Evolutionary conservation across 768 basidiomycete species (phyloP).

Genomic region (Wakefieldia striispora): DNA sequence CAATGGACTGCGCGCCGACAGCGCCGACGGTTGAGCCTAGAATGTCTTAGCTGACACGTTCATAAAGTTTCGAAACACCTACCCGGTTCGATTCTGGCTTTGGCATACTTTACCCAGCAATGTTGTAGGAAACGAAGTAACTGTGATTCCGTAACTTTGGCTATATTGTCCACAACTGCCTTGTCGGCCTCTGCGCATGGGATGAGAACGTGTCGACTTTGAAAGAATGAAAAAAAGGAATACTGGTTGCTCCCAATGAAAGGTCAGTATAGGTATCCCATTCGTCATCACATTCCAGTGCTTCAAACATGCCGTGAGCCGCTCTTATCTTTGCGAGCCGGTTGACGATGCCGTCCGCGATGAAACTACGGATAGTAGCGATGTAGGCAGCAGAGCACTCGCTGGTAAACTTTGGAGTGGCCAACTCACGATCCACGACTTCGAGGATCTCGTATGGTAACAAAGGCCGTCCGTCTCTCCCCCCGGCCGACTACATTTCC

Average conservation of each 20-base stretch:
- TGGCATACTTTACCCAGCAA: constrained; percentile 90
- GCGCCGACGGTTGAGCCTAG: constrained; percentile 96
- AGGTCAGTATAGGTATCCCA: constrained; percentile 80
- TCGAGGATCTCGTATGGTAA: constrained; percentile 86
- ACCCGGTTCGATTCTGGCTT: constrained; percentile 97
- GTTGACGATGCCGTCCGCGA: constrained; percentile 62
- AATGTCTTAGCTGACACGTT: neutral
- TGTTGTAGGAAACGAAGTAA: constrained; percentile 77
- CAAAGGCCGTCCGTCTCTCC: constrained; percentile 58
- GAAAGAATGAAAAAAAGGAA: constrained; percentile 18
- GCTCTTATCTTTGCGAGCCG: constrained; percentile 66
- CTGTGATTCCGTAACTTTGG: constrained; percentile 85
- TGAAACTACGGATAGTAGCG: constrained; percentile 65
- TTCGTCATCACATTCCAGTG: constrained; percentile 66
- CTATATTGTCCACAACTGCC: constrained; percentile 82
- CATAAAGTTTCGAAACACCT: constrained; percentile 1
- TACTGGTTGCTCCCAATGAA: constrained; percentile 71
- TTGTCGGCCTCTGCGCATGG: constrained; percentile 54
- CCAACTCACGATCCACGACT: constrained; percentile 63
- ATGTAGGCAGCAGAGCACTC: constrained; percentile 75
- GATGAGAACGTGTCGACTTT: neutral
- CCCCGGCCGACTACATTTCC: constrained; percentile 56
- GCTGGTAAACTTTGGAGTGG: constrained; percentile 53
- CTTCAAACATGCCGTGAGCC: constrained; percentile 80
- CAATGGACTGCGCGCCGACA: constrained; percentile 98